Evolutionary conservation across 2,329 filamentous ascomycete genomes (phyloP).

Genomic region (Periconia digitata): DNA sequence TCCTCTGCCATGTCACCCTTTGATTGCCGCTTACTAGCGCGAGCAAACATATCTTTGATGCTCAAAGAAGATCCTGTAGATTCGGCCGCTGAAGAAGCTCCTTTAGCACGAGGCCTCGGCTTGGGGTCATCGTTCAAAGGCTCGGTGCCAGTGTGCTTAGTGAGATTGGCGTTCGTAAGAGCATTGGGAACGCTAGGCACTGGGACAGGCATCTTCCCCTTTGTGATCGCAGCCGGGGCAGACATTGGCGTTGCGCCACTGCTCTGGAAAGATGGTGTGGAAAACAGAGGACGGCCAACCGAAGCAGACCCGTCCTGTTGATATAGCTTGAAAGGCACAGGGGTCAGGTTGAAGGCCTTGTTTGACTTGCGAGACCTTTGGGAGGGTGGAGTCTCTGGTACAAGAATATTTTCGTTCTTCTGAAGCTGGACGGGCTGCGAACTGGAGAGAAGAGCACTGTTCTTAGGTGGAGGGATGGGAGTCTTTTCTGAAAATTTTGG

Average conservation of each 20-base stretch:
- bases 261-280: neutral
- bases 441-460: neutral
- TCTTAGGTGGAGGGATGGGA: neutral
- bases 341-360: neutral
- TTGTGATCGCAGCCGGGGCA: neutral
- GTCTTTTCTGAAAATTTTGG: neutral
- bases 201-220: neutral
- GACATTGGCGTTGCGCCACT: neutral
- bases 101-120: slow-evolving; percentile 9
- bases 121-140: slow-evolving; percentile 19
- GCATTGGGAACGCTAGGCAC: slow-evolving; percentile 9
- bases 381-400: slow-evolving; percentile 12
- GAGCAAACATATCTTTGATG: slow-evolving; percentile 24
- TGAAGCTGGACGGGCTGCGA: neutral
- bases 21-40: slow-evolving; percentile 19
- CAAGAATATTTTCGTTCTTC: neutral
- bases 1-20: too few species aligned
- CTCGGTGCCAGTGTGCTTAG: slow-evolving; percentile 16
- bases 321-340: slow-evolving; percentile 6
- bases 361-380: neutral
- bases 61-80: slow-evolving; percentile 20
- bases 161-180: slow-evolving; percentile 16
- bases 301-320: neutral
- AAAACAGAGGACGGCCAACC: neutral
- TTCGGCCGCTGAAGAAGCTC: slow-evolving; percentile 9